These are phyloP conservation scores for Penicillium riverlandense DNA, from an alignment of 495 filamentous ascomycete species.

Conservation along the genomic window DNA sequence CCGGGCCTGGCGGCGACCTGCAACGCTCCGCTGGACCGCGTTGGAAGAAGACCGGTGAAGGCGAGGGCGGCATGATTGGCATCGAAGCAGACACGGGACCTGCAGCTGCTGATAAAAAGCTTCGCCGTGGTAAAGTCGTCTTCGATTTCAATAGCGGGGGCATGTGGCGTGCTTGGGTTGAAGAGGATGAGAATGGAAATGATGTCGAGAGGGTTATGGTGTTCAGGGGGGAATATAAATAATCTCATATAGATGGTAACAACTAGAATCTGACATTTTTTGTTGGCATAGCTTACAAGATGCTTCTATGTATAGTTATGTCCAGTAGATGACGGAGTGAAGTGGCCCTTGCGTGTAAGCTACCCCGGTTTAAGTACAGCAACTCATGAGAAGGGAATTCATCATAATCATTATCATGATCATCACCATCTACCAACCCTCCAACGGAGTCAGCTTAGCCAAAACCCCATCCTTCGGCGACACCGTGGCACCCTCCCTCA, in stretches of 20 bases:
- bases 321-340: no score
- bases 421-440: constrained; percentile 51
- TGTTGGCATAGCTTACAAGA: no score
- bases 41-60: constrained; percentile 73
- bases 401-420: no score
- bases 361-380: no score
- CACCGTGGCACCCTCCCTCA: constrained; percentile 54
- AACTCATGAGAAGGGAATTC: no score
- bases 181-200: constrained; percentile 58
- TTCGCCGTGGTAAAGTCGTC: constrained; percentile 45
- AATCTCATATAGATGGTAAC: background rate
- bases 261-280: no score
- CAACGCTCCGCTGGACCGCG: constrained; percentile 66
- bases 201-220: constrained; percentile 52
- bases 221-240: constrained; percentile 43
- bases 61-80: constrained; percentile 81
- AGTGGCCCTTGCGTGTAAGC: no score
- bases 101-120: constrained; percentile 14
- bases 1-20: constrained; percentile 67
- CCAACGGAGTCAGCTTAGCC: constrained; percentile 50
- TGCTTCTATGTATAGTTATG: no score
- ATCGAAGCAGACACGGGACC: constrained; percentile 54
- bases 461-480: constrained; percentile 58
- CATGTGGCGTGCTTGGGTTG: constrained; percentile 80
- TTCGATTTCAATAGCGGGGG: constrained; percentile 82